These are phyloP conservation scores for Globisporangium sylvaticum DNA, from an alignment of 352 stramenopile species.

Conservation along the genomic window DNA sequence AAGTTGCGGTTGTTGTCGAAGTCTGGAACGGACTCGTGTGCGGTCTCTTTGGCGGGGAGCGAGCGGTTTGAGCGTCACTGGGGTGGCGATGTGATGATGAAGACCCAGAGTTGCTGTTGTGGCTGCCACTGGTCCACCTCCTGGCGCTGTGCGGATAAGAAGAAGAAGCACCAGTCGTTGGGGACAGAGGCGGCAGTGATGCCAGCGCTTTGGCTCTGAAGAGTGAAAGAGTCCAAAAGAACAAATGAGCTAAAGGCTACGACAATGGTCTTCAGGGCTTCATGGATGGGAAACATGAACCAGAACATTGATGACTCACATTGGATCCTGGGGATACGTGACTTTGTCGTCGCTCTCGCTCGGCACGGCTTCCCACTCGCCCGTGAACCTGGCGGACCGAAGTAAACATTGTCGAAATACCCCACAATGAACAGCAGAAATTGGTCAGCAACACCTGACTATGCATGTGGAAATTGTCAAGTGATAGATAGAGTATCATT, in stretches of 20 bases:
- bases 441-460: not conserved
- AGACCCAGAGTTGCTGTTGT: not conserved
- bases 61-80: slow-evolving; percentile 5
- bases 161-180: not conserved
- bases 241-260: too few relatives aligned
- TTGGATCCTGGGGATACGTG: not conserved
- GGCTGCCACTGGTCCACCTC: not conserved
- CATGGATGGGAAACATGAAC: not conserved
- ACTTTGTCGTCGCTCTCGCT: slow-evolving; percentile 16
- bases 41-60: slow-evolving; percentile 7
- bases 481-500: not conserved
- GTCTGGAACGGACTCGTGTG: slow-evolving; percentile 21
- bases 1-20: not conserved
- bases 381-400: slow-evolving; percentile 27
- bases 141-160: not conserved
- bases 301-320: not conserved
- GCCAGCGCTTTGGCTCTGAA: slow-evolving; percentile 11
- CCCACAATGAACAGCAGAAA: not conserved
- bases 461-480: not conserved
- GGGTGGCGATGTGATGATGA: not conserved
- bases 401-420: slow-evolving; percentile 6
- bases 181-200: slow-evolving; percentile 11
- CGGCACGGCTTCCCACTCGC: slow-evolving; percentile 42
- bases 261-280: too few relatives aligned
- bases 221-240: not conserved